These are phyloP conservation scores for Boletus reticuloceps DNA, from an alignment of 768 basidiomycete species.

Conservation along the genomic window DNA sequence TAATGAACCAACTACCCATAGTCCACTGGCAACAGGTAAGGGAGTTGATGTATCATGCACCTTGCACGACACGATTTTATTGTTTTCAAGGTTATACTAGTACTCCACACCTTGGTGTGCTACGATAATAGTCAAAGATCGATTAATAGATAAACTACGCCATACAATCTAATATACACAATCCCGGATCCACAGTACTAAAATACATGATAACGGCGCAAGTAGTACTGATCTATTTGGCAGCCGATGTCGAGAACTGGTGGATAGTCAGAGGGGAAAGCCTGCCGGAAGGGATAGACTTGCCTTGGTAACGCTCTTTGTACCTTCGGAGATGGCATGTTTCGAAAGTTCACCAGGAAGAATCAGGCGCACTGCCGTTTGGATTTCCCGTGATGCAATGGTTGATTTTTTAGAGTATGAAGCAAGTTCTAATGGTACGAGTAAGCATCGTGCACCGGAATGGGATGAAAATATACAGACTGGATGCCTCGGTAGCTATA, in stretches of 20 bases:
- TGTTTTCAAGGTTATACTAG: no score
- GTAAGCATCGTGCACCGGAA: not conserved
- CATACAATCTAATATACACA: constrained; percentile 35
- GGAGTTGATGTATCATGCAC: no score
- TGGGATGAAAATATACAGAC: constrained; percentile 40
- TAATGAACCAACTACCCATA: no score
- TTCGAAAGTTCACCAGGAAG: constrained; percentile 97
- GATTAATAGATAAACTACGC: constrained; percentile 29
- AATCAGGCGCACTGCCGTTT: constrained; percentile 92
- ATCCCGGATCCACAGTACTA: constrained; percentile 1
- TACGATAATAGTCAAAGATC: not conserved
- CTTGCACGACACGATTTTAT: no score
- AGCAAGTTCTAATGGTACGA: constrained; percentile 67
- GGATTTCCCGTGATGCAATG: constrained; percentile 97
- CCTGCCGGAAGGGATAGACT: not conserved
- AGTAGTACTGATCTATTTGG: constrained; percentile 33
- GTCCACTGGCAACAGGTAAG: no score
- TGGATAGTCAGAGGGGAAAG: not conserved
- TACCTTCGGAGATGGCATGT: constrained; percentile 97
- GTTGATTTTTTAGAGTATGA: constrained; percentile 99
- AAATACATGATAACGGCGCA: constrained; percentile 15
- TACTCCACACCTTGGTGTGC: no score
- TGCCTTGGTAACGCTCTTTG: constrained; percentile 68
- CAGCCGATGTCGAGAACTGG: constrained; percentile 45
- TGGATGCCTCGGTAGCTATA: constrained; percentile 86